Evolutionary conservation across 73 alveolate species (phyloP), one percentile per base, ranked within the genome.

Genomic region (Paramecium primaurelia): DNA sequence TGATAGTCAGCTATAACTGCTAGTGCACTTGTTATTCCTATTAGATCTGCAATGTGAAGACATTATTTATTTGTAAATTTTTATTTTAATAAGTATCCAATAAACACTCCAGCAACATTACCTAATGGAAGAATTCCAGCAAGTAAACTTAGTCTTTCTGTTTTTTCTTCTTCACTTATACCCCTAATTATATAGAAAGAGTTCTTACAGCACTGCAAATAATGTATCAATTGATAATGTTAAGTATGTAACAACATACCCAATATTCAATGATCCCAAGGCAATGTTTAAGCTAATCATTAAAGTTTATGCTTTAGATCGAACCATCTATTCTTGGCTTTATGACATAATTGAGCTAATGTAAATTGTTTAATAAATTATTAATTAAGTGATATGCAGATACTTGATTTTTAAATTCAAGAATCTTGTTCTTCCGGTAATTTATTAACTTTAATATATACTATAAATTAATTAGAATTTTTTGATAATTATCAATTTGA

Each of bases 231-330:
- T 34, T 37, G 88, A 75, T 14, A 75, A 45, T 4, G 88, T 75
- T 75, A 75, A 75, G 30, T 75, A 75, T 37, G 88, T 75, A 10
- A 75, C 60, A 2, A 75, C 88, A 75, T 75, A 75, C 49, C 88
- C 88, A 36, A 75, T 75, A 75, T 75, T 75, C 12, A 75, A 7
- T 32, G 60, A 32, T 32, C 84, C 84, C 30, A 68, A 12, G 22
- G 40, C 40, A 12, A 68, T 68, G 4, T 32, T 34, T 34, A 68
- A 68, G 12, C 30, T 68, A 7, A 68, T 25, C 47, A 68, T 12
- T 22, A 68, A 12, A 34, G 69, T 54, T 54, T 54, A 54, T 0
- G 32, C 69, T 18, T 18, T 54, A 7, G 69, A 54, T 54, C 69
- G 69, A 5, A 54, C 32, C 69, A 16, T 4, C 6, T 54, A 54